Base-by-base conservation (phyloP, 495 filamentous ascomycete genomes). In the Penicillium pancosmium region DNA sequence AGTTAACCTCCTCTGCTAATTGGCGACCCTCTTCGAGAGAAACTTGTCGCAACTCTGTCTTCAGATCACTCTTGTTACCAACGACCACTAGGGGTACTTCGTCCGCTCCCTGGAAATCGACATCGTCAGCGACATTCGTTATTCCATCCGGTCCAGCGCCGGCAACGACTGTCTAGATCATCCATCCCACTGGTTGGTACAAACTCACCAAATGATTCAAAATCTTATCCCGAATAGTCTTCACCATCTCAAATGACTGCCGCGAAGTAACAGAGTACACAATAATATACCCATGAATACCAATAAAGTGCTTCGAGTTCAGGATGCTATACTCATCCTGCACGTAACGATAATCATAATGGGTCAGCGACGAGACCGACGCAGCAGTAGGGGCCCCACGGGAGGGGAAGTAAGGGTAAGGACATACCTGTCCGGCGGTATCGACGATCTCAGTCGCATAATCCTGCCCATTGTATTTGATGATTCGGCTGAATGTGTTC, bases 221-320 rank as follows among this genome's bases (percentile, higher is more conserved):
- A 57, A 98, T 97, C 84, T 98, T 98, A 68, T 98, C 94, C 35
- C 93, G 80, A 50, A 98, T 96, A 46, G 96, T 89, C 57, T 88
- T 85, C 50, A 96, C 88, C 91, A 97, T 98, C 70, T 98, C 94
- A 69, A 97, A 98, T 25, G 92, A 96, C 62, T 94, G 90, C 60
- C 89, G 90, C 38, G 90, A 96, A 31, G 90, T 88, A 49, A 98
- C 90, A 16, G 91, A 96, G 76, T 98, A 98, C 41, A 96, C 94
- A 51, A 98, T 88, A 85, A 98, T 93, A 78, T 98, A 98, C 40
- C 94, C 94, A 83, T 98, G 94, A 64, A 98, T 97, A 59, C 94
- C 94, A 77, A 98, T 98, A 72, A 98, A 98, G 75, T 98, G 95
- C 73, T 97, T 97, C 44, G 91, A 96, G 73, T 96, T 97, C 52